A percentile compares a stretch with the other conserved stretches of the same genome.
These are phyloP conservation scores for Cryphonectria japonica DNA, from an alignment of 2,329 filamentous ascomycete genomes.

Conservation along the genomic window DNA sequence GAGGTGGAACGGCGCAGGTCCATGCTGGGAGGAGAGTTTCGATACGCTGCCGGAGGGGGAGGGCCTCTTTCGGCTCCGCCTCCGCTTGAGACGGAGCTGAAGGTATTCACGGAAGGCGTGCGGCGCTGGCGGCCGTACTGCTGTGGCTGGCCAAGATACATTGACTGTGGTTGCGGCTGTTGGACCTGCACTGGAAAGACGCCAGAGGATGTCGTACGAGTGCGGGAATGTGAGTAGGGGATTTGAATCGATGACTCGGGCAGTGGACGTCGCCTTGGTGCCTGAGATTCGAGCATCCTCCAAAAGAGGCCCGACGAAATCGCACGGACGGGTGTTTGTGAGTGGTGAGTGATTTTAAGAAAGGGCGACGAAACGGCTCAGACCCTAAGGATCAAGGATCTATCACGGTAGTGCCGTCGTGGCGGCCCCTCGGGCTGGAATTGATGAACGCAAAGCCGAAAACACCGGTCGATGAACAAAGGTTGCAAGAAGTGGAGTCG, in stretches of 20 bases:
- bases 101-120: slow-evolving; percentile 68
- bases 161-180: slow-evolving; percentile 37
- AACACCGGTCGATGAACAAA: slow-evolving; percentile 13
- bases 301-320: slow-evolving; percentile 6
- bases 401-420: slow-evolving; percentile 27
- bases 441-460: slow-evolving; percentile 25
- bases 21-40: slow-evolving; percentile 52
- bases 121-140: slow-evolving; percentile 52
- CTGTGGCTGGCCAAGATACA: slow-evolving; percentile 39
- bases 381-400: slow-evolving; percentile 19
- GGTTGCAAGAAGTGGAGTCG: slow-evolving; percentile 23
- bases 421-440: slow-evolving; percentile 27
- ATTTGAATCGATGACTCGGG: slow-evolving; percentile 34
- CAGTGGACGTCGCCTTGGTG: slow-evolving; percentile 36
- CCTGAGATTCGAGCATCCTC: slow-evolving; percentile 40
- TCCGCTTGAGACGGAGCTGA: slow-evolving; percentile 67
- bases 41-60: slow-evolving; percentile 59
- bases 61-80: slow-evolving; percentile 41
- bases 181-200: slow-evolving; percentile 46
- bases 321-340: slow-evolving; percentile 18
- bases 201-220: slow-evolving; percentile 61
- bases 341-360: slow-evolving; percentile 17
- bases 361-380: slow-evolving; percentile 10
- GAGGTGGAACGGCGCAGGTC: slow-evolving; percentile 79
- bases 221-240: slow-evolving; percentile 56